Conservation (phyloP, 768 basidiomycete species). For the Leccinellum rugosiceps region DNA sequence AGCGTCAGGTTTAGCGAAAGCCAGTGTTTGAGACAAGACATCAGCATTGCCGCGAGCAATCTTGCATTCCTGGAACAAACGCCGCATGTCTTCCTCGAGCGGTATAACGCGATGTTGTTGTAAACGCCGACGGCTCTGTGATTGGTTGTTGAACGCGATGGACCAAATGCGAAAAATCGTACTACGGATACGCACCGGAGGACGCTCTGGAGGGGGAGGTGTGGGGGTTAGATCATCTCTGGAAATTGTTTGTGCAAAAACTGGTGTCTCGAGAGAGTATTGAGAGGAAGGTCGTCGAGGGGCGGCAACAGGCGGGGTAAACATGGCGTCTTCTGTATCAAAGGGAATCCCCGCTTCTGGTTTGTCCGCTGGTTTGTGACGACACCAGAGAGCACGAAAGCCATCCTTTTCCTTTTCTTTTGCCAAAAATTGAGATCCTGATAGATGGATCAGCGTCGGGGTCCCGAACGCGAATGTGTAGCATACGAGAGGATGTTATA, state of each 20-base stretch:
- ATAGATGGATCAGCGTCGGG: background rate
- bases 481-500: conserved; percentile 29
- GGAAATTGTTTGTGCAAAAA: conserved; percentile 36
- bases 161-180: background rate
- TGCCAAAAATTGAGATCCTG: conserved; percentile 21
- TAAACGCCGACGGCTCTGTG: conserved; percentile 14
- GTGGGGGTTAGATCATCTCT: conserved; percentile 24
- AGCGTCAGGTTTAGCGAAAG: conserved; percentile 67
- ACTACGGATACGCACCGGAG: conserved; percentile 14
- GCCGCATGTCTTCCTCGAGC: conserved; percentile 78
- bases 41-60: conserved; percentile 80
- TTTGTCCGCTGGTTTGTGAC: conserved; percentile 74
- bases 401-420: conserved; percentile 42
- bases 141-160: background rate
- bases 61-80: conserved; percentile 82
- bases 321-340: conserved; percentile 76
- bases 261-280: conserved; percentile 34
- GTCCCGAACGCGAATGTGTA: background rate
- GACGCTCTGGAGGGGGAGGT: conserved; percentile 26
- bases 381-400: conserved; percentile 75
- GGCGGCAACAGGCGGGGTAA: conserved; percentile 56
- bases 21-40: conserved; percentile 68
- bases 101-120: conserved; percentile 51
- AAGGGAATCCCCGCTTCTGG: conserved; percentile 84
- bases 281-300: conserved; percentile 30